Evolutionary conservation across 2,329 filamentous ascomycete species (phyloP).

Genomic region (Diaporthe sp.): DNA sequence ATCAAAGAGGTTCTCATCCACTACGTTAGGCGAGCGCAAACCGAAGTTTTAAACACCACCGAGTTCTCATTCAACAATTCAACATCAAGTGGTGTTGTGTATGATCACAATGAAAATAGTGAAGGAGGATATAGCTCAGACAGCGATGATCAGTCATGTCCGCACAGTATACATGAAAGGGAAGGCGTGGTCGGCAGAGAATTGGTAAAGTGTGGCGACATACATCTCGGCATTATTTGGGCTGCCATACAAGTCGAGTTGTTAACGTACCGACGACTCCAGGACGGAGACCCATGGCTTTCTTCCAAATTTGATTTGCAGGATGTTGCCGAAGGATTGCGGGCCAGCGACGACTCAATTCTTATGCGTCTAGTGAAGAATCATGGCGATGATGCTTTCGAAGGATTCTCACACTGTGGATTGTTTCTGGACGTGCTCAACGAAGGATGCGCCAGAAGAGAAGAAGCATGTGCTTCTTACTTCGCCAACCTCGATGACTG

Average conservation of each 20-base stretch:
- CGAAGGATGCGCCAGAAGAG: not conserved
- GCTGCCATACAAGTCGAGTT: slow-evolving; percentile 18
- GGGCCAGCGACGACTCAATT: not conserved
- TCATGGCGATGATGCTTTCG: not conserved
- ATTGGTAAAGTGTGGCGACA: slow-evolving; percentile 11
- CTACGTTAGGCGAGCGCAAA: not conserved
- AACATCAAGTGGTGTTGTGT: too few relatives aligned
- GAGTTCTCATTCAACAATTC: too few relatives aligned
- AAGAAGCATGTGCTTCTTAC: not conserved
- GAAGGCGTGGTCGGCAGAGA: too few relatives aligned
- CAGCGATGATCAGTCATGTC: too few relatives aligned
- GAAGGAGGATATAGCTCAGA: too few relatives aligned
- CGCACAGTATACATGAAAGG: too few relatives aligned
- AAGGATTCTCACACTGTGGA: not conserved
- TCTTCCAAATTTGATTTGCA: not conserved
- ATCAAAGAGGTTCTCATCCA: not conserved
- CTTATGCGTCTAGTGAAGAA: not conserved
- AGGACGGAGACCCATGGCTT: not conserved
- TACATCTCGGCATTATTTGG: not conserved
- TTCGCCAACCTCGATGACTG: not conserved
- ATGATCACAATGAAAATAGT: not conserved
- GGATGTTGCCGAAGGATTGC: not conserved
- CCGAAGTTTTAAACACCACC: too few relatives aligned
- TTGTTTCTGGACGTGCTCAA: accelerated
- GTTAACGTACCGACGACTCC: not conserved